Evolutionary conservation across 495 filamentous ascomycete species (phyloP).

Genomic region (Penicillium subrubescens): DNA sequence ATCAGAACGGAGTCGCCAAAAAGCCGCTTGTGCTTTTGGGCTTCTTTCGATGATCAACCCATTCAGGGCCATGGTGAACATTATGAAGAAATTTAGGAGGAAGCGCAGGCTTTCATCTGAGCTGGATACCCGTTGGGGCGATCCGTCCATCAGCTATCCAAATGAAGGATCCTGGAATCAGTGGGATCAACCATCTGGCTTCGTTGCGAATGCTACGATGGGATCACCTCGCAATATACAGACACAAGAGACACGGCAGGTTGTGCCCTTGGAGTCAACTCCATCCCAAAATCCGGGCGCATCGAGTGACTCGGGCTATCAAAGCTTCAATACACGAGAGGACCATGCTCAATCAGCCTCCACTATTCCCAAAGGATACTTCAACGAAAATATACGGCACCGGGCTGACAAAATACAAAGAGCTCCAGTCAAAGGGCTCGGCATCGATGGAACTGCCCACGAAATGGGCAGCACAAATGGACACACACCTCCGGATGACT

Average conservation of each 20-base stretch:
- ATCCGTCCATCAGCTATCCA: conserved; percentile 45
- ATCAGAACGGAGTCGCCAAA: background rate
- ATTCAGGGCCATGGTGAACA: conserved; percentile 35
- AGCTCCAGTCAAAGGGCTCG: conserved; percentile 10
- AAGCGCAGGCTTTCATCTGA: conserved; percentile 46
- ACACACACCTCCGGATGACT: conserved; percentile 20
- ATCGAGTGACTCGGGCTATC: conserved; percentile 4
- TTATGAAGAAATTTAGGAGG: conserved; percentile 41
- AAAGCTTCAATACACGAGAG: conserved; percentile 10
- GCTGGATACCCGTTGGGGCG: conserved; percentile 47
- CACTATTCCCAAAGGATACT: conserved; percentile 42
- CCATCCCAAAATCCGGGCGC: background rate
- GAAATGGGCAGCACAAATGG: conserved; percentile 9
- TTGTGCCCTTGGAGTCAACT: conserved; percentile 9
- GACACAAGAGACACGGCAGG: conserved; percentile 10
- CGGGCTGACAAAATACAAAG: conserved; percentile 17
- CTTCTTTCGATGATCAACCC: conserved; percentile 30
- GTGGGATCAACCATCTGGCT: conserved; percentile 28
- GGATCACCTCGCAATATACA: background rate
- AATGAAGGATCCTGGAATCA: conserved; percentile 50
- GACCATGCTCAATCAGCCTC: conserved; percentile 5
- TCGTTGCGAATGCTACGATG: conserved; percentile 14
- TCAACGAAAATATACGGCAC: conserved; percentile 35
- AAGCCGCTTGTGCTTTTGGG: background rate
- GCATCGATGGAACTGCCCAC: conserved; percentile 10